Conservation (phyloP, 2,329 filamentous ascomycete genomes). For the Trichoderma cornu-damae region DNA sequence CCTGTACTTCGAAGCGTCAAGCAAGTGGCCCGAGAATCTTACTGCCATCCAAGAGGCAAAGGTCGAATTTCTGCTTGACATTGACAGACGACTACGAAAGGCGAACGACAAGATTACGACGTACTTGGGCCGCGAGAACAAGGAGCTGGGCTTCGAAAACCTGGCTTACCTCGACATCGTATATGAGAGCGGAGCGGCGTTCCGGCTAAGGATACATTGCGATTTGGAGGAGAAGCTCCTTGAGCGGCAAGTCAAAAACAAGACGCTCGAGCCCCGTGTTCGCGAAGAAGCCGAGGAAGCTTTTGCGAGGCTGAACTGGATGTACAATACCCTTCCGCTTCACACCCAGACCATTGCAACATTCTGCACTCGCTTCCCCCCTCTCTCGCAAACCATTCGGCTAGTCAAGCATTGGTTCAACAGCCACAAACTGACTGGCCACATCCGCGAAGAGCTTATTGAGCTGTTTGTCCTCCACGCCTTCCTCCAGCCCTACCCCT, state of each 20-base stretch:
- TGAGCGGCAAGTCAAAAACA: conserved; percentile 72
- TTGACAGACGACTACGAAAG: conserved; percentile 64
- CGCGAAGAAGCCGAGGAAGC: conserved; percentile 66
- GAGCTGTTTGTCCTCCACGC: conserved; percentile 75
- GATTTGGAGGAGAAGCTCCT: conserved; percentile 80
- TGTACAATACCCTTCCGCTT: conserved; percentile 66
- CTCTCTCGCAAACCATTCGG: conserved; percentile 76
- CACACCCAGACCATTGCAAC: conserved; percentile 78
- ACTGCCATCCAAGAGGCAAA: conserved; percentile 90
- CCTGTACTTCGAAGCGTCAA: conserved; percentile 88
- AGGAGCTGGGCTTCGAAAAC: conserved; percentile 63
- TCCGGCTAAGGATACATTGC: conserved; percentile 82
- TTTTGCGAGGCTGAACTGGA: conserved; percentile 64
- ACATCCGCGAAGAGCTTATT: conserved; percentile 74
- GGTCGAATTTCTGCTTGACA: conserved; percentile 76
- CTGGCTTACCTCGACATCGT: conserved; percentile 76
- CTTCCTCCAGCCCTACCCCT: conserved; percentile 79
- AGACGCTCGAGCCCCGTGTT: conserved; percentile 56
- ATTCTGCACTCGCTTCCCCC: conserved; percentile 71
- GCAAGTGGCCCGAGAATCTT: conserved; percentile 88
- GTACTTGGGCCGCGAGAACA: conserved; percentile 76
- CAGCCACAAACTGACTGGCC: conserved; percentile 69
- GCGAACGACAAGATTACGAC: conserved; percentile 57
- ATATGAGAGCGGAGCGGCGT: conserved; percentile 65
- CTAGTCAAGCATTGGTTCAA: conserved; percentile 87